Conservation (phyloP, 108 stramenopile species). For the Mayamaea pseudoterrestris region DNA sequence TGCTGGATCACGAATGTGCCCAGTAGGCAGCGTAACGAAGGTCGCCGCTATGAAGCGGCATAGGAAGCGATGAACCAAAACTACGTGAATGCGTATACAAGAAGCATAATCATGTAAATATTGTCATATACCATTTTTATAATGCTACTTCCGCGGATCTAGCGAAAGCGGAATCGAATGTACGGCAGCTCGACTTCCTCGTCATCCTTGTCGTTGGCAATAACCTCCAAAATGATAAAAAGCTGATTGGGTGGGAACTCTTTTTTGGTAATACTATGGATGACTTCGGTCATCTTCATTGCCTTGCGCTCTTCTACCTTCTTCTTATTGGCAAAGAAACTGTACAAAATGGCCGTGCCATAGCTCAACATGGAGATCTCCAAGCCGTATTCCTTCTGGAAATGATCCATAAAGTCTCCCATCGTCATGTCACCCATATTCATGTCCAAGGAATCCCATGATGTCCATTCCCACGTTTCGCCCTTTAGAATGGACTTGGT, state of each 20-base stretch:
- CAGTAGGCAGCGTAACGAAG: no score
- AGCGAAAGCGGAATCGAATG: slow-evolving; percentile 79
- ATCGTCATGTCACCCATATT: slow-evolving; percentile 81
- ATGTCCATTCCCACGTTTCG: slow-evolving; percentile 91
- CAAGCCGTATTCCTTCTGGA: slow-evolving; percentile 88
- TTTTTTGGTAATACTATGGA: slow-evolving; percentile 82
- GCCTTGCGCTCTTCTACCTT: slow-evolving; percentile 90
- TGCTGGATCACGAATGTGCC: slow-evolving; percentile 68
- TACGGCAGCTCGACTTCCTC: slow-evolving; percentile 94
- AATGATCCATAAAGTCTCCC: slow-evolving; percentile 81
- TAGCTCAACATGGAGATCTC: slow-evolving; percentile 95
- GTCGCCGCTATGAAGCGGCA: no score
- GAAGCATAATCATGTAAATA: no score
- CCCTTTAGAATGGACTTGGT: slow-evolving; percentile 78
- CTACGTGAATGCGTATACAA: no score
- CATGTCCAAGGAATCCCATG: slow-evolving; percentile 94
- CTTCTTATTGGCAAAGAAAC: slow-evolving; percentile 94
- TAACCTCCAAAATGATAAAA: slow-evolving; percentile 85
- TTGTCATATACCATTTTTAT: no score
- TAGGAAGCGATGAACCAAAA: no score
- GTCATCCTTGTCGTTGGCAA: slow-evolving; percentile 84
- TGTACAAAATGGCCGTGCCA: slow-evolving; percentile 93
- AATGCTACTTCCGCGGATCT: no score
- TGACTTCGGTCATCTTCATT: slow-evolving; percentile 88
- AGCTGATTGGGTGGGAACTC: slow-evolving; percentile 79